Base-by-base conservation (phyloP, 306 rosid species). In the Dalbergia oliveri region DNA sequence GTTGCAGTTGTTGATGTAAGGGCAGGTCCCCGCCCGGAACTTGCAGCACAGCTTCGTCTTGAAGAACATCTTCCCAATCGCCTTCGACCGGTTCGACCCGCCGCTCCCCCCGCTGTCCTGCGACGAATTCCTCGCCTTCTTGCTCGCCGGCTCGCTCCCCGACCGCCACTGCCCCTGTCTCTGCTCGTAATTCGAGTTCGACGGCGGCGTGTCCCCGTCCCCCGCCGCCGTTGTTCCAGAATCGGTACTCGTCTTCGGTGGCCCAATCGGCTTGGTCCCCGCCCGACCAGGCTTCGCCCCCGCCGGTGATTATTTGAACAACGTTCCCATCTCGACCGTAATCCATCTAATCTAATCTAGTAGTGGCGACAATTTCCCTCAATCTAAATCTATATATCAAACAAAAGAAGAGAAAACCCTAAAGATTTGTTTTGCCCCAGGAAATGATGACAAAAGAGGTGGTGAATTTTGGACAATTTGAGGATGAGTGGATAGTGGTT, bases 21-120 rank as follows among this genome's bases (percentile, higher is more conserved):
- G 99, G 73, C 99, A 96, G 0, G 94, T 93, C 56, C 97, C 98
- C 0, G 93, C 93, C 1, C 99, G 87, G 81, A 93, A 96, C 87
- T 96, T 96, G 88, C 99, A 96, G 79, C 99, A 96, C 1, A 96
- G 93, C 47, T 96, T 96, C 39, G 99, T 96, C 89, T 96, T 96
- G 93, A 96, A 96, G 61, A 96, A 96, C 99, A 96, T 96, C 65
- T 96, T 96, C 39, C 99, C 99, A 0, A 96, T 93, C 23, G 97
- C 97, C 79, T 91, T 96, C 0, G 98, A 88, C 64, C 91, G 81
- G 81, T 88, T 89, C 8, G 57, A 50, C 75, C 11, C 15, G 53
- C 14, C 18, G 47, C 12, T 75, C 31, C 80, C 60, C 5, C 53
- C 8, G 0, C 69, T 91, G 23, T 90, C 98, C 75, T 91, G 98